These are phyloP conservation scores for Volvox reticuliferus DNA, from an alignment of 139 green algal genomes.

Conservation along the genomic window DNA sequence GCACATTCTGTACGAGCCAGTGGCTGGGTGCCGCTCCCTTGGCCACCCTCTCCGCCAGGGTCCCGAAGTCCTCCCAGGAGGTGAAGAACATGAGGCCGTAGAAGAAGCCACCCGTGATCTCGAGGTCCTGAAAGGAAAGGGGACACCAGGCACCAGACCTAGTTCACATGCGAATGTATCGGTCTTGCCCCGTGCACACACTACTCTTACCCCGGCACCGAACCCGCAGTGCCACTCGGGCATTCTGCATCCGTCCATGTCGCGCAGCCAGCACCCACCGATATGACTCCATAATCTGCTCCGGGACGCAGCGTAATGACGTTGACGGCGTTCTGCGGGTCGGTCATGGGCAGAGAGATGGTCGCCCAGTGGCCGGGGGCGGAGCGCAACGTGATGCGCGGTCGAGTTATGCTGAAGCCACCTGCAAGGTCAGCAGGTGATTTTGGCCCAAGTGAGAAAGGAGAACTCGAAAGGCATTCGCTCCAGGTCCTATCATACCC, in stretches of 20 bases:
- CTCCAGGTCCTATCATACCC: no score
- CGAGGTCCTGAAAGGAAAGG: slow-evolving; percentile 22
- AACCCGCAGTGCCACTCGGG: no score
- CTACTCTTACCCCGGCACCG: no score
- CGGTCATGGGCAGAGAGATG: not conserved
- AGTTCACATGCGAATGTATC: no score
- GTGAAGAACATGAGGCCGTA: slow-evolving; percentile 54
- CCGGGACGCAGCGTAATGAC: slow-evolving; percentile 43
- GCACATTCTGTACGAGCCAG: slow-evolving; percentile 12
- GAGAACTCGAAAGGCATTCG: no score
- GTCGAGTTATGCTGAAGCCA: slow-evolving; percentile 15
- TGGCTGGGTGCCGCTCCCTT: not conserved
- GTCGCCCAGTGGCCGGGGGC: slow-evolving; percentile 48
- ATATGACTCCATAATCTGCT: not conserved
- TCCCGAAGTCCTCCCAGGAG: slow-evolving; percentile 44
- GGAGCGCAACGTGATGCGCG: slow-evolving; percentile 38
- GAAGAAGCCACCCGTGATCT: slow-evolving; percentile 38
- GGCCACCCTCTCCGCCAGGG: not conserved
- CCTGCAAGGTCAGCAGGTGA: not conserved
- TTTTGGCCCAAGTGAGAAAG: no score
- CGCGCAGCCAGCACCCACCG: not conserved
- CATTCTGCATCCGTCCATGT: not conserved
- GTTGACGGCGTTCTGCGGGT: slow-evolving; percentile 41
- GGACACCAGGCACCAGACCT: no score
- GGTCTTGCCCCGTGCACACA: no score